Conservation (phyloP, 208 protist species). For the Acanthamoeba culbertsoni region DNA sequence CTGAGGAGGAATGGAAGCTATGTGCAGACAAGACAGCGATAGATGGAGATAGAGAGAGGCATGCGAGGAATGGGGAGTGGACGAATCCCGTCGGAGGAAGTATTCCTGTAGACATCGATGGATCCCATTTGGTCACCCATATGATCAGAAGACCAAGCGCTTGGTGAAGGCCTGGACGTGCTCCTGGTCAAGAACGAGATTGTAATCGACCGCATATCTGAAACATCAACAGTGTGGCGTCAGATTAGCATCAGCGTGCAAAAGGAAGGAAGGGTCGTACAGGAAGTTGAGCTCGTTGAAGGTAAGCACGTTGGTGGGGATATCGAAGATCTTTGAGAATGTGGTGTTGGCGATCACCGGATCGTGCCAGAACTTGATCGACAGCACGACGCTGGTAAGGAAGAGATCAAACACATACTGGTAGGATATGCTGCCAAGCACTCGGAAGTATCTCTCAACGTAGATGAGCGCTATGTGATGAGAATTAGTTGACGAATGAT, state of each 20-base stretch:
- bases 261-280: too few relatives aligned
- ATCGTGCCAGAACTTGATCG: slow-evolving; percentile 61
- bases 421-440: slow-evolving; percentile 6
- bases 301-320: slow-evolving; percentile 55
- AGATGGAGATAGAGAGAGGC: not conserved
- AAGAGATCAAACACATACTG: slow-evolving; percentile 59
- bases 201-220: slow-evolving; percentile 54
- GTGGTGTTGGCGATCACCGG: slow-evolving; percentile 57
- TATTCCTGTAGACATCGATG: not conserved
- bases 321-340: slow-evolving; percentile 57
- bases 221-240: too few relatives aligned
- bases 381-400: slow-evolving; percentile 43
- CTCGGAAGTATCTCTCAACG: slow-evolving; percentile 40
- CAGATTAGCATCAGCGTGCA: too few relatives aligned
- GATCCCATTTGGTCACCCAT: not conserved
- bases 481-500: not conserved
- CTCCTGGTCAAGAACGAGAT: slow-evolving; percentile 50
- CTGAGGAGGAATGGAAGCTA: not conserved
- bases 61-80: not conserved
- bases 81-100: not conserved
- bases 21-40: not conserved
- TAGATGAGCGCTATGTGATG: slow-evolving; percentile 26
- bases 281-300: slow-evolving; percentile 62
- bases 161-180: slow-evolving; percentile 29
- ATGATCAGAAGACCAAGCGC: slow-evolving; percentile 15